phyloP scores from a whole-genome alignment of 768 basidiomycete species.

The Mycena latifolia region DNA sequence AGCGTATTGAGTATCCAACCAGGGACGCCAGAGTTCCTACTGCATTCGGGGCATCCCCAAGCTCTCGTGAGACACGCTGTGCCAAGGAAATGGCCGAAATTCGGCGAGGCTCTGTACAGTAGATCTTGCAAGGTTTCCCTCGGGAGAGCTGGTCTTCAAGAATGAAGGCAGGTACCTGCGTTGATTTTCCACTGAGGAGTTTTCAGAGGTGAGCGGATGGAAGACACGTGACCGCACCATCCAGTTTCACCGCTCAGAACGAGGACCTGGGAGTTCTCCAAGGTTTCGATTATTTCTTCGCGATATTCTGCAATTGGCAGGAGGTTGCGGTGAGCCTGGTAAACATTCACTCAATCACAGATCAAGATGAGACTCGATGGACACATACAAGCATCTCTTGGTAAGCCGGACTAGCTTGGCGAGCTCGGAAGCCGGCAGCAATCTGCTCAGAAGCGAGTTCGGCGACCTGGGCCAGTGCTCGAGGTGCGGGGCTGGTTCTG shows the following conservation, averaged over 20 bases:
- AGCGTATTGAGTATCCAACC: conserved; percentile 94
- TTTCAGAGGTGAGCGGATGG: conserved; percentile 8
- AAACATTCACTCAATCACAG: conserved; percentile 11
- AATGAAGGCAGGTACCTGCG: conserved; percentile 94
- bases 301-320: conserved; percentile 92
- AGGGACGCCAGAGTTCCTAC: conserved; percentile 84
- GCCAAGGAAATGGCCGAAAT: conserved; percentile 97
- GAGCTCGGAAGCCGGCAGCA: conserved; percentile 67
- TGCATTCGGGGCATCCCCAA: conserved; percentile 85
- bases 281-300: conserved; percentile 72
- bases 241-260: conserved; percentile 76
- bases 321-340: conserved; percentile 76
- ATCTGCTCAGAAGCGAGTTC: conserved; percentile 62
- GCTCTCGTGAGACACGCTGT: conserved; percentile 91
- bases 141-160: conserved; percentile 88
- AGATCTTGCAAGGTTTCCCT: conserved; percentile 90
- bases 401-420: conserved; percentile 75
- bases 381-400: conserved; percentile 88
- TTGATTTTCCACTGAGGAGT: conserved; percentile 88
- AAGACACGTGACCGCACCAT: conserved; percentile 45
- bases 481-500: conserved; percentile 20
- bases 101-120: conserved; percentile 94
- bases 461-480: conserved; percentile 27
- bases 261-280: conserved; percentile 85
- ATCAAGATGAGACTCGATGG: not conserved